Base-by-base conservation (phyloP, 192 early-diverging fungal genomes). In the Phlyctochytrium arcticum region DNA sequence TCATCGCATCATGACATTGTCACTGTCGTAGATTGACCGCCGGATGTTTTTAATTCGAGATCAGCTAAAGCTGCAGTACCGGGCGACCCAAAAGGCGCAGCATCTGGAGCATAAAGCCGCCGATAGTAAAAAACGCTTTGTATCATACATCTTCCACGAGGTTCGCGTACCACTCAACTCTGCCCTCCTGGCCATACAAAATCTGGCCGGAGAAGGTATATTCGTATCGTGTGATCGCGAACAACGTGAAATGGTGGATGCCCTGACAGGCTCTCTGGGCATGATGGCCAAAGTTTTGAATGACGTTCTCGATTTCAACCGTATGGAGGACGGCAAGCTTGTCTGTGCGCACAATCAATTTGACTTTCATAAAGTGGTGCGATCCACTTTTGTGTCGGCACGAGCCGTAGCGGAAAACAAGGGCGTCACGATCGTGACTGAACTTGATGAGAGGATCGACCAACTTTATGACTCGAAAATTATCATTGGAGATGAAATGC, bases 211-310 rank as follows among this genome's bases (percentile, higher is more conserved):
- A 3, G 66, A 68, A 48, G 66, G 57, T 23, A 17, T 58, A 12
- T 68, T 68, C 57, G 31, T 36, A 15, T 29, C 4, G 7, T 58
- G 56, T 23, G 35, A 47, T 27, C 17, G 29, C 15, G 66, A 68
- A 12, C 66, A 68, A 31, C 39, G 47, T n/a, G 66, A 68, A 32
- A 54, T 68, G n/a, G 66, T 68, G 12, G 57, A 68, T 34, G 66
- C 66, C 6, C 57, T 68, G 2, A 57, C 36, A 5, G 66, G 66
- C 31, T 35, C 29, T 59, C 57, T 68, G 6, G 66, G 66, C 6
- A 68, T 68, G 66, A 68, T 68, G 66, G 57, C 66, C 44, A 68
- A 68, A 68, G 66, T 68, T 27, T 47, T 68, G 7, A 68, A 68
- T 48, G 66, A 68, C 27, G 57, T 68, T 17, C 48, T 68, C 3